Percentiles rank a stretch among this genome's conserved stretches.
These are phyloP conservation scores for Phialemonium atrogriseum DNA, from an alignment of 2,329 filamentous ascomycete genomes.

Conservation along the genomic window DNA sequence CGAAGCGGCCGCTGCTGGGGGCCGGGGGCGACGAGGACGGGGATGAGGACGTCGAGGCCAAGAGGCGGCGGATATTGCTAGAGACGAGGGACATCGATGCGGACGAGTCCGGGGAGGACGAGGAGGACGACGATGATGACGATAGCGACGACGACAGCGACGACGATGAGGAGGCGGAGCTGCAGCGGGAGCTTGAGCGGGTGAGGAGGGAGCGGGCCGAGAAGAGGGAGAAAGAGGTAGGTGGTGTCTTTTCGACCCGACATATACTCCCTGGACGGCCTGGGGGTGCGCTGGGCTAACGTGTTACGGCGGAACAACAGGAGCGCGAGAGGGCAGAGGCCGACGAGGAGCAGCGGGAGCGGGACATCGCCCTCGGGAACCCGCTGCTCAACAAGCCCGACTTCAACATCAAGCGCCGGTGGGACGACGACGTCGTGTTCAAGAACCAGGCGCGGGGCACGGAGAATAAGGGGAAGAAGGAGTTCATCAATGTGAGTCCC, in stretches of 20 bases:
- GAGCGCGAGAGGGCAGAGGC: conserved; percentile 73
- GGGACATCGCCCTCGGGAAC: conserved; percentile 86
- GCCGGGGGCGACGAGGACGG: conserved; percentile 22
- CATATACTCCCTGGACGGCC: too few species aligned
- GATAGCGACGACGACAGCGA: conserved; percentile 55
- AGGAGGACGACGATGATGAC: conserved; percentile 40
- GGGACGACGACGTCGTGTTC: conserved; percentile 99
- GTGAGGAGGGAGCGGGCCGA: conserved; percentile 82
- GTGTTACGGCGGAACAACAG: conserved; percentile 23
- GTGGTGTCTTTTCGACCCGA: background rate
- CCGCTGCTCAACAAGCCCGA: conserved; percentile 82
- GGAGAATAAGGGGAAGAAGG: conserved; percentile 82
- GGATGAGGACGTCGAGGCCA: conserved; percentile 68
- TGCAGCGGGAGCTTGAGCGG: conserved; percentile 89
- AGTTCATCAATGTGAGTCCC: conserved; percentile 83
- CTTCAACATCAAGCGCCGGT: conserved; percentile 84
- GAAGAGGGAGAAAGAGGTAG: conserved; percentile 65
- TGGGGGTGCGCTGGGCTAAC: conserved; percentile 8
- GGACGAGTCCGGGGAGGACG: conserved; percentile 59
- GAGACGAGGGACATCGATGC: conserved; percentile 85
- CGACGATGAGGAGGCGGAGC: conserved; percentile 77
- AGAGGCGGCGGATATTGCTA: conserved; percentile 78
- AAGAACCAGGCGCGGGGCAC: conserved; percentile 97
- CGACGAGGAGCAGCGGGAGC: conserved; percentile 76
- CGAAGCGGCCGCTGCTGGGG: conserved; percentile 59